Conservation (phyloP, 441 rosid genomes). For the Biscutella auriculata region DNA sequence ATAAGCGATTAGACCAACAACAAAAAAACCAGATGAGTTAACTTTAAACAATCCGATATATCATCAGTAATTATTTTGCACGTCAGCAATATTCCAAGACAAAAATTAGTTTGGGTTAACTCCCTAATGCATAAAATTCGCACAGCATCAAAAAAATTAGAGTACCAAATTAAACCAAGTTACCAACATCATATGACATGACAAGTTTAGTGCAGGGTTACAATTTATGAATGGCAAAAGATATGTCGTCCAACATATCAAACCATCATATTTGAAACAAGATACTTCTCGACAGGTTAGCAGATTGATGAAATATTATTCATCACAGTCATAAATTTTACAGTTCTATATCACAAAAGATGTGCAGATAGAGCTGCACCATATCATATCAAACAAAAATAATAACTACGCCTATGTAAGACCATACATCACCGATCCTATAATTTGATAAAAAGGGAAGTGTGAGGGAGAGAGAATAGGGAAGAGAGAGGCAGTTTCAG, state of each 20-base stretch:
- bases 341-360: background rate
- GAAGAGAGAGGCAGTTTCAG: slow-evolving; percentile 81
- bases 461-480: slow-evolving; percentile 67
- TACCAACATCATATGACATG: background rate
- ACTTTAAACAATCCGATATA: background rate
- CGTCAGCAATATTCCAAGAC: background rate
- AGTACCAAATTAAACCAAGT: background rate
- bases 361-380: slow-evolving; percentile 3
- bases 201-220: background rate
- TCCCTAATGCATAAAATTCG: background rate
- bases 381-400: background rate
- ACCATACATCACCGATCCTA: slow-evolving; percentile 6
- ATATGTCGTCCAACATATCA: background rate
- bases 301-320: background rate
- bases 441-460: slow-evolving; percentile 46
- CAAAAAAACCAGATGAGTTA: background rate
- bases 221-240: slow-evolving; percentile 2
- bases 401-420: slow-evolving; percentile 10
- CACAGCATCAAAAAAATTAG: background rate
- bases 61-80: background rate
- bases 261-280: background rate
- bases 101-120: background rate
- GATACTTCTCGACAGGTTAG: background rate
- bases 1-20: slow-evolving; percentile 19
- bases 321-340: background rate